Evolutionary conservation across 257 asterid species (phyloP).

Genomic region (Petunia secreta): DNA sequence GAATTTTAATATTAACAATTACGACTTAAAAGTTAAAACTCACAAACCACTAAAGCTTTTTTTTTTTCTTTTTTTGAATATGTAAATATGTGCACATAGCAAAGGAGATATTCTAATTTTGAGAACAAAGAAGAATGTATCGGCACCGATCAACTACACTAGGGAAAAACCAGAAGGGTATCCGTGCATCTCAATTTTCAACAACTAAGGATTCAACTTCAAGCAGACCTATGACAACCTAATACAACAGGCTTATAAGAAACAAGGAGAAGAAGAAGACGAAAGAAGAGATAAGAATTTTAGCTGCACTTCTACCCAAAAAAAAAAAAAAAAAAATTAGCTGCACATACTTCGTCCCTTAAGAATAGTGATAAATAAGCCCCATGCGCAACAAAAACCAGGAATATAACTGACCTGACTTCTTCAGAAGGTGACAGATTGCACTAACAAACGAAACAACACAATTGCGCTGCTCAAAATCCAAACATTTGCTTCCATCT

Average conservation of each 20-base stretch:
- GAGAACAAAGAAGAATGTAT: too few species aligned
- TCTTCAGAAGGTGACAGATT: slow-evolving; percentile 63
- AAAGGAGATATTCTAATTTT: not conserved
- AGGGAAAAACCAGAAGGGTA: too few species aligned
- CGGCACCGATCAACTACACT: too few species aligned
- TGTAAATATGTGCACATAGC: not conserved
- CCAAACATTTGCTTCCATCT: slow-evolving; percentile 41
- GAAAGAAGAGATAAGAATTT: too few species aligned
- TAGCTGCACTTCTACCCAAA: too few species aligned
- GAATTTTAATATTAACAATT: too few species aligned
- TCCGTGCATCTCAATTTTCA: too few species aligned
- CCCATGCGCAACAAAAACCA: slow-evolving; percentile 17
- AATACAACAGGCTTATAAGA: too few species aligned
- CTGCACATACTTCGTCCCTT: not conserved
- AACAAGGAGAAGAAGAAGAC: too few species aligned
- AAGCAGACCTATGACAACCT: not conserved
- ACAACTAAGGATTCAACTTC: not conserved
- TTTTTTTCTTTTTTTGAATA: too few species aligned
- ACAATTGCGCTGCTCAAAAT: slow-evolving; percentile 44
- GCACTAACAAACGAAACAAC: slow-evolving; percentile 67
- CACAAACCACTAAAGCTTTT: not conserved
- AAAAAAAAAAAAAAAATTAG: too few species aligned
- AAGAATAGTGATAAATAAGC: slow-evolving; percentile 24
- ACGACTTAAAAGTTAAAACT: not conserved
- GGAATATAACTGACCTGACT: slow-evolving; percentile 53